Percentiles rank a stretch among this genome's conserved stretches.
These are phyloP conservation scores for Pleurotus cornucopiae DNA, from an alignment of 768 basidiomycete species.

Conservation along the genomic window DNA sequence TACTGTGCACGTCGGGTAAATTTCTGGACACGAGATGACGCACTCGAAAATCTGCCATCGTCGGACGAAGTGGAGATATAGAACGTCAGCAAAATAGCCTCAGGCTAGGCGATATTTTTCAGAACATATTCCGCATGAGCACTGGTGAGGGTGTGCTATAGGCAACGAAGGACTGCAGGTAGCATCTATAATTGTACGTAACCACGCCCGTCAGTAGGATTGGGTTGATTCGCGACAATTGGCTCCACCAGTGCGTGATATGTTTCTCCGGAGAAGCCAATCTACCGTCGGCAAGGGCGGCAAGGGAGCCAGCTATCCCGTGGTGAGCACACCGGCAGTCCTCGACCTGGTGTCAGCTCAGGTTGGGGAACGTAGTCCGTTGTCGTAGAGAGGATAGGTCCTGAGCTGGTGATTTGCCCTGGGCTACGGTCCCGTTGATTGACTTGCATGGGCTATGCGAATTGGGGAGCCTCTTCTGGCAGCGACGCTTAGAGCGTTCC, in stretches of 20 bases:
- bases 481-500: too few relatives aligned
- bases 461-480: too few relatives aligned
- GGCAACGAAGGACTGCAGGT: too few relatives aligned
- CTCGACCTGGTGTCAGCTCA: too few relatives aligned
- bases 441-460: too few relatives aligned
- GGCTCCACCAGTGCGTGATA: constrained; percentile 1
- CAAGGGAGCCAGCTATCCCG: not conserved
- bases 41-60: not conserved
- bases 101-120: not conserved
- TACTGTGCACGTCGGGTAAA: constrained; percentile 2
- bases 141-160: too few relatives aligned
- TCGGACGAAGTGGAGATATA: not conserved
- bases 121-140: not conserved
- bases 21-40: not conserved
- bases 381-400: too few relatives aligned
- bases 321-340: not conserved
- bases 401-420: too few relatives aligned
- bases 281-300: not conserved
- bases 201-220: not conserved
- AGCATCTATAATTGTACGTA: too few relatives aligned
- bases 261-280: constrained; percentile 4
- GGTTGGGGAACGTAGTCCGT: too few relatives aligned
- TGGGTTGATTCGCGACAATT: not conserved
- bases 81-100: not conserved
- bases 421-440: too few relatives aligned